These are phyloP conservation scores for Raphanus hybrid DNA, from an alignment of 441 rosid species.

Conservation along the genomic window DNA sequence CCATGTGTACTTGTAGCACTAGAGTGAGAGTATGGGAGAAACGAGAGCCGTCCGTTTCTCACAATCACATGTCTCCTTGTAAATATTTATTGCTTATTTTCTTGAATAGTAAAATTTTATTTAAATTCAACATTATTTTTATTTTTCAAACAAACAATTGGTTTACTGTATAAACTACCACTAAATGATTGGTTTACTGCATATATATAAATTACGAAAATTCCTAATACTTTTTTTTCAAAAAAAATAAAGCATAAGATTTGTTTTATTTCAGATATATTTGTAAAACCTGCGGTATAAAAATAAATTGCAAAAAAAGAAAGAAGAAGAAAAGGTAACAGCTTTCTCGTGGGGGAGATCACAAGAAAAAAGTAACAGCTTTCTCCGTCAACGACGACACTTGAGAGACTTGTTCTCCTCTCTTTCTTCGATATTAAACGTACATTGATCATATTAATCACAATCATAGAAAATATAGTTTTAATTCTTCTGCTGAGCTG, in stretches of 20 bases:
- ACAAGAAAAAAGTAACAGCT: constrained; percentile 38
- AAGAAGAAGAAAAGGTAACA: not conserved
- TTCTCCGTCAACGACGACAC: constrained; percentile 30
- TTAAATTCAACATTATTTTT: not conserved
- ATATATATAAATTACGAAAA: not conserved
- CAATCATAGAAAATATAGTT: not conserved
- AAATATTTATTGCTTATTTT: not conserved
- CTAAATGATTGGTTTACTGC: not conserved
- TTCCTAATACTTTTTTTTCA: no score
- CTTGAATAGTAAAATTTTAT: not conserved
- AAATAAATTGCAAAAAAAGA: not conserved
- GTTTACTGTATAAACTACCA: not conserved
- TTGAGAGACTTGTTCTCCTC: constrained; percentile 11
- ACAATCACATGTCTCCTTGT: constrained; percentile 17
- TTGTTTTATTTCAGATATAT: not conserved
- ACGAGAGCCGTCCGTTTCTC: constrained; percentile 25
- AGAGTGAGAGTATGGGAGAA: not conserved
- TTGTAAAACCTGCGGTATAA: not conserved
- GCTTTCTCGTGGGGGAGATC: constrained; percentile 38
- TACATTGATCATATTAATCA: not conserved
- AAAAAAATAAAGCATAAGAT: no score
- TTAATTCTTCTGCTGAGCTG: constrained; percentile 9
- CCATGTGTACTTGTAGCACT: constrained; percentile 4
- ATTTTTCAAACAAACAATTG: not conserved
- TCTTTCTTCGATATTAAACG: constrained; percentile 16